Base-by-base conservation (phyloP, 2,329 filamentous ascomycete species). In the Diaporthe sp. region DNA sequence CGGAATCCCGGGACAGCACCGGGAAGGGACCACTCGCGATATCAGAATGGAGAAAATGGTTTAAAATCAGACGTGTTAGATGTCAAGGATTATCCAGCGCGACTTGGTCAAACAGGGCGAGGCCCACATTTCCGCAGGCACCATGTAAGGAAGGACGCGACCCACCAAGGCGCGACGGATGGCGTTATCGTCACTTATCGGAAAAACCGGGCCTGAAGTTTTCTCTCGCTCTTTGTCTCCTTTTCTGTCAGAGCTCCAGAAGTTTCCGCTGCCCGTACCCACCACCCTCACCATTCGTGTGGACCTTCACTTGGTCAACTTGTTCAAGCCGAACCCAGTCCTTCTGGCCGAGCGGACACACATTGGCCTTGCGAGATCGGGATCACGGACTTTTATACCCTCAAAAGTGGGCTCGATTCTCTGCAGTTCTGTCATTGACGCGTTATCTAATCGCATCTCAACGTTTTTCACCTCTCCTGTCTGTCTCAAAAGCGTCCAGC, bases 371-470 rank as follows among this genome's bases (percentile, higher is more conserved):
- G 66, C 66, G 66, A 70, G 56, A 71, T 71, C 69, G 51, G 51
- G 35, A 50, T 50, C 35, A 59, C 51, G 32, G 55, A 71, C 53
- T 37, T 59, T 42, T 30, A 30, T 30, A n/a, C 63, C 27, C 63
- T 66, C 63, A 66, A 66, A 66, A 66, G 63, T 66, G 63, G 63
- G 63, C 63, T 51, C 13, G 44, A 25, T 71, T 71, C 69, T 71
- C 58, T 71, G 69, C 56, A 44, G 22, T 71, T 63, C 66, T 70
- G 66, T 35, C 50, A 70, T n/a, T 39, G 56, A 42, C 56, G 56
- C 56, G 56, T 63, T 71, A 71, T 71, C 69, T 71, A 71, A 71
- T 71, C 69, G 44, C 44, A 50, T 44, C 53, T 61, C 69, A 71
- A 63, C 69, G 56, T 71, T 71, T 71, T 71, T 63, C 69, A 71